Evolutionary conservation across 1,139 yeast genomes (phyloP), one percentile per base, ranked within the genome.

Genomic region (Kodamaea sp.): DNA sequence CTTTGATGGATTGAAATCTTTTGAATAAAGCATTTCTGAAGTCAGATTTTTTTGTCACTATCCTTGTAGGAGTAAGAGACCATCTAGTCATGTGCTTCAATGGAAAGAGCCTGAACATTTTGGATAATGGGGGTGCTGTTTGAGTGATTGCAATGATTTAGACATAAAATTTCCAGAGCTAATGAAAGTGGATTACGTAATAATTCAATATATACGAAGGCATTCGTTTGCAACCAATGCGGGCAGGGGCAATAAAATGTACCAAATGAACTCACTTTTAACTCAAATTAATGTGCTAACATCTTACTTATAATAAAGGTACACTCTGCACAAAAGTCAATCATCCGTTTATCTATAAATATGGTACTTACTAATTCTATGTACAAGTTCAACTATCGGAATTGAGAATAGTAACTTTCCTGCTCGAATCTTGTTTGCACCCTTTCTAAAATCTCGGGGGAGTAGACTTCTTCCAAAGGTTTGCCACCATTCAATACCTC

Each of bases 401-500:
- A 84, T 44, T 78, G 72, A 13, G 83, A 73, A 57, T 82, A 89
- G 65, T 80, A 86, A 32, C 55, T 58, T 45, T 90, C 96, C 51
- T 89, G 95, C 14, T 66, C 71, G 42, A 87, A 80, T 51, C 97
- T 71, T 41, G 73, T 65, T 12, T 70, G 59, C 2, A 88, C 86
- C 32, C 75, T 53, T 3, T 73, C 76, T 24, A 88, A 46, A 5
- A 81, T 82, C 24, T 81, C 80, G 13, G 59, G 51, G 2, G 80
- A 53, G 53, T 90, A 90, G 5, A 89, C 88, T 25, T 78, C 82
- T 34, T 67, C 74, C 9, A 85, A 50, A 7, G 47, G 49, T 53
- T 80, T 82, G 10, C 78, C 81, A 7, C 90, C 95, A 29, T 65
- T 70, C 42, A 90, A 64, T 3, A 89, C 81, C 48, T 79, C 70